These are phyloP conservation scores for Amphicarpaea edgeworthii DNA, from an alignment of 306 rosid genomes.

Conservation along the genomic window DNA sequence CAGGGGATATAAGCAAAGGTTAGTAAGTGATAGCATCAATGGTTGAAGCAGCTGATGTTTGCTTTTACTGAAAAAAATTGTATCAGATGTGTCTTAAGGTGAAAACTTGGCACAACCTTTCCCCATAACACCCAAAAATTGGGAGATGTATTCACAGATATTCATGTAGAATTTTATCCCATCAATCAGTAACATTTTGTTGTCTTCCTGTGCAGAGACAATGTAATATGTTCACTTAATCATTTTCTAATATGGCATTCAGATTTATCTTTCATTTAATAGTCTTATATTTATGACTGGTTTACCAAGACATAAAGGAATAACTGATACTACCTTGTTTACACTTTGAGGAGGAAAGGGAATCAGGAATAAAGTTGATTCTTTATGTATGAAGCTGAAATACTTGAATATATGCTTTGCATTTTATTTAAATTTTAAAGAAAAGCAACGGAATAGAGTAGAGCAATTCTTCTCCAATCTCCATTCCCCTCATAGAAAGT, in stretches of 20 bases:
- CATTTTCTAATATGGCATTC: slow-evolving; percentile 24
- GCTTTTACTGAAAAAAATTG: slow-evolving; percentile 13
- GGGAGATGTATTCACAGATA: slow-evolving; percentile 25
- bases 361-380: slow-evolving; percentile 25
- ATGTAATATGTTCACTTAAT: neutral
- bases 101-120: slow-evolving; percentile 13
- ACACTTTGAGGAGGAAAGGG: slow-evolving; percentile 17
- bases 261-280: slow-evolving; percentile 19
- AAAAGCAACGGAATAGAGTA: neutral
- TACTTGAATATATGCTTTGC: slow-evolving; percentile 3
- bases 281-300: slow-evolving; percentile 2
- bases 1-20: slow-evolving; percentile 34
- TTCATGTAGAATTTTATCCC: neutral
- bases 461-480: slow-evolving; percentile 14
- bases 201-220: slow-evolving; percentile 6
- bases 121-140: neutral
- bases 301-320: slow-evolving; percentile 27
- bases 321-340: slow-evolving; percentile 2
- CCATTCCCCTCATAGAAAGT: neutral
- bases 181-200: slow-evolving; percentile 10
- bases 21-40: slow-evolving; percentile 22
- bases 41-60: slow-evolving; percentile 34
- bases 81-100: slow-evolving; percentile 16
- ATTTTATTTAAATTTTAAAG: neutral
- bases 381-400: slow-evolving; percentile 18